Percentiles rank a stretch among this genome's conserved stretches.
These are phyloP conservation scores for Alloascoidea africana DNA, from an alignment of 805 yeast species.

Conservation along the genomic window DNA sequence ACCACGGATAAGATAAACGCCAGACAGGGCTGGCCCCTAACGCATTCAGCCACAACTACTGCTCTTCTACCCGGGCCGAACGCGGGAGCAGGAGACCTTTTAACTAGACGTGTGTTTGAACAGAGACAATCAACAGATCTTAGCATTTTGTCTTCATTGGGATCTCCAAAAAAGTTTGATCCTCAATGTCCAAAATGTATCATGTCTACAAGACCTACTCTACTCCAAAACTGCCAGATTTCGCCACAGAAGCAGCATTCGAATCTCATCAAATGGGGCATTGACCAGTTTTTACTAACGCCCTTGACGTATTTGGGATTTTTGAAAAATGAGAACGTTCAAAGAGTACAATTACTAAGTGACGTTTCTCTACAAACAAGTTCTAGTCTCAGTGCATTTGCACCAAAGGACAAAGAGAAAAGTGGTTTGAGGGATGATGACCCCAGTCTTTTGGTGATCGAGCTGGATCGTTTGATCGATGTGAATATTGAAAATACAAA, in stretches of 20 bases:
- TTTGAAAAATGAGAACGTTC: neutral
- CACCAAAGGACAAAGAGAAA: neutral
- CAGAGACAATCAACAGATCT: neutral
- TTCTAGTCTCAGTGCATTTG: neutral
- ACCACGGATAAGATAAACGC: neutral
- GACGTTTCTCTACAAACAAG: neutral
- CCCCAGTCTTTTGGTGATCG: constrained; percentile 9
- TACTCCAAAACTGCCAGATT: neutral
- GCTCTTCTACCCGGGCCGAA: no score
- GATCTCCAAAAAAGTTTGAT: neutral
- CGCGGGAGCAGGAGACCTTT: no score
- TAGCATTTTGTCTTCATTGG: neutral
- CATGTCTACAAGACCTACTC: neutral
- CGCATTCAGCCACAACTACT: no score
- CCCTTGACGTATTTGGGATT: neutral
- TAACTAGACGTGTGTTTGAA: no score
- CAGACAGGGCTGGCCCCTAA: neutral
- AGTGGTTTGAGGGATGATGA: constrained; percentile 2
- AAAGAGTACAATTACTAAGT: neutral
- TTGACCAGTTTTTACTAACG: neutral
- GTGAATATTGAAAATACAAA: constrained; percentile 12
- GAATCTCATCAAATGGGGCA: neutral
- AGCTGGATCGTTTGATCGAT: constrained; percentile 10
- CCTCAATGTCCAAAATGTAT: neutral
- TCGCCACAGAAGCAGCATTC: no score